phyloP scores from a whole-genome alignment of 441 rosid genomes.

The Arabidopsis lyrata region DNA sequence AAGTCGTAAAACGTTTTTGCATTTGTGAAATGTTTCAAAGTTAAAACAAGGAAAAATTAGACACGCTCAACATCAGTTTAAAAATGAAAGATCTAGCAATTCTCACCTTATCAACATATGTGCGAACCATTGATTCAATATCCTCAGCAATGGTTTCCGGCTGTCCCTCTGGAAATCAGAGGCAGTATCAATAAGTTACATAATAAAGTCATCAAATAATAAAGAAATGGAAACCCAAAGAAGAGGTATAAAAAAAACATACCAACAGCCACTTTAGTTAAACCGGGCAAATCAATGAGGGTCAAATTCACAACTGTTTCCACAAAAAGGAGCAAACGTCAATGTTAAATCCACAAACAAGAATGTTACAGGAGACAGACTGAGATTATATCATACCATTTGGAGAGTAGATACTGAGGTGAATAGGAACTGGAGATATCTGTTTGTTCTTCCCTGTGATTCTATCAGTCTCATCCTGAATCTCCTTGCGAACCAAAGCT shows the following conservation, averaged over 20 bases:
- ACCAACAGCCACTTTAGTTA: conserved; percentile 91
- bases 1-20: background rate
- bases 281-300: conserved; percentile 82
- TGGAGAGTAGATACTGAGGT: conserved; percentile 83
- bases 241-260: conserved; percentile 32
- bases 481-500: conserved; percentile 81
- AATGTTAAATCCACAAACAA: background rate
- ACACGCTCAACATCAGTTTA: too few relatives aligned
- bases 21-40: too few relatives aligned
- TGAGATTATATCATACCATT: conserved; percentile 53
- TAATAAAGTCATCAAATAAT: conserved; percentile 3
- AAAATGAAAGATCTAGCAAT: background rate
- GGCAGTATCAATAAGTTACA: conserved; percentile 13
- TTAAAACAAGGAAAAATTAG: too few relatives aligned
- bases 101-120: conserved; percentile 84
- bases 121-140: conserved; percentile 83
- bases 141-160: conserved; percentile 78
- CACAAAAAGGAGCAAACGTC: conserved; percentile 23
- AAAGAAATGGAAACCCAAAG: background rate
- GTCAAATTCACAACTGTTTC: conserved; percentile 90
- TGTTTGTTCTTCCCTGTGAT: conserved; percentile 79
- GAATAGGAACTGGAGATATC: conserved; percentile 82
- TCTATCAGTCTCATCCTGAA: conserved; percentile 87
- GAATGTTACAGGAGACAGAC: background rate
- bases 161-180: conserved; percentile 73